Conservation (phyloP, 73 alveolate genomes). For the Tetrahymena malaccensis region DNA sequence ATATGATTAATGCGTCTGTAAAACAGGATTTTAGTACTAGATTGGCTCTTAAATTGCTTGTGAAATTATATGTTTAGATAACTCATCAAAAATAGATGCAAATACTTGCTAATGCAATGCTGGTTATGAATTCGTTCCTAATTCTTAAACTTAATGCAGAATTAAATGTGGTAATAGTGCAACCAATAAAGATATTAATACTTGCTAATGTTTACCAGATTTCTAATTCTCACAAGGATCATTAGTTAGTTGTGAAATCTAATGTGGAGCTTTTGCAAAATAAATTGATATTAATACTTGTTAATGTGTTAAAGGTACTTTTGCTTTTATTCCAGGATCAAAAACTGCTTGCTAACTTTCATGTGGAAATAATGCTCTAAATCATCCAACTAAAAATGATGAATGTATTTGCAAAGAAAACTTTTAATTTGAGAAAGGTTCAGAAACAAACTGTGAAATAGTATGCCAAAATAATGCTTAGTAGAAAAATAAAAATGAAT, state of each 20-base stretch:
- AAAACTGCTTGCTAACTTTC: not conserved
- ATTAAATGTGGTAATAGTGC: not conserved
- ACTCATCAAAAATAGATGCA: not conserved
- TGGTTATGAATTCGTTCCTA: not conserved
- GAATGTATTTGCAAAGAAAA: not conserved
- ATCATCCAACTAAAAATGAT: not conserved
- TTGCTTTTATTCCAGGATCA: not conserved
- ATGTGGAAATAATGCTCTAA: not conserved
- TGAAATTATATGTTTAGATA: not conserved
- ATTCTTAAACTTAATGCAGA: not conserved
- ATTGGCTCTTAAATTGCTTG: not conserved
- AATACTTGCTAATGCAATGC: not conserved
- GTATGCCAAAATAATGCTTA: not conserved
- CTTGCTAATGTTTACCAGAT: not conserved
- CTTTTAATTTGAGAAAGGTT: not conserved
- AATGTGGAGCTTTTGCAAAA: not conserved
- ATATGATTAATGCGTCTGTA: not conserved
- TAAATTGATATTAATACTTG: not conserved
- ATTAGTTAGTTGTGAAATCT: not conserved
- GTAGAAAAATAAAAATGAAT: not conserved
- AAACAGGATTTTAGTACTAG: not conserved
- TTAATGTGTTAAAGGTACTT: not conserved
- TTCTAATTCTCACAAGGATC: not conserved
- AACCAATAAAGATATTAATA: not conserved
- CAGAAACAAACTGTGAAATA: not conserved